Evolutionary conservation across 2,329 filamentous ascomycete genomes (phyloP).

Genomic region (Bipolaris victoriae): DNA sequence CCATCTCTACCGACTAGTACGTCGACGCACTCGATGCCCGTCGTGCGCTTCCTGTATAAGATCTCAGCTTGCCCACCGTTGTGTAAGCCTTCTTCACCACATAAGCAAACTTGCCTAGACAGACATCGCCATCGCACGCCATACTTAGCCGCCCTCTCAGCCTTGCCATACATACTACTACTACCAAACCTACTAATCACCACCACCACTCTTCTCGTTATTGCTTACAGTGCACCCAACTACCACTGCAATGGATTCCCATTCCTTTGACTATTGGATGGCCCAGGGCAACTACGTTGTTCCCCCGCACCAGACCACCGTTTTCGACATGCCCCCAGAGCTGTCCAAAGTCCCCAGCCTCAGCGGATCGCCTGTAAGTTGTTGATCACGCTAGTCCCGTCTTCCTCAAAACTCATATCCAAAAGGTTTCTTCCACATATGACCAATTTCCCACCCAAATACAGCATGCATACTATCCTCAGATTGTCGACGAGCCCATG

Average conservation of each 20-base stretch:
- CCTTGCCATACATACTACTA: background rate
- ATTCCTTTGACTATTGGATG: slow-evolving; percentile 48
- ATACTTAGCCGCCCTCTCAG: background rate
- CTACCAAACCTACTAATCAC: background rate
- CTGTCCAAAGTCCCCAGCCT: slow-evolving; percentile 48
- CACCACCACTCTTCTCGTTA: slow-evolving; percentile 9
- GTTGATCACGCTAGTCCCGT: background rate
- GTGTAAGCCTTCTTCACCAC: slow-evolving; percentile 37
- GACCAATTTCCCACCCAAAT: slow-evolving; percentile 44
- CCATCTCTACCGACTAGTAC: slow-evolving; percentile 22
- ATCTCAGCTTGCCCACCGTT: slow-evolving; percentile 40
- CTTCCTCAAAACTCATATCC: slow-evolving; percentile 10
- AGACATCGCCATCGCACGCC: slow-evolving; percentile 5
- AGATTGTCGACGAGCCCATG: slow-evolving; percentile 42
- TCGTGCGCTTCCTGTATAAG: slow-evolving; percentile 40
- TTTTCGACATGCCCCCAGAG: slow-evolving; percentile 45
- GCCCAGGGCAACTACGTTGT: slow-evolving; percentile 42
- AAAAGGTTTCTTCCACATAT: slow-evolving; percentile 46
- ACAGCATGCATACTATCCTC: slow-evolving; percentile 43
- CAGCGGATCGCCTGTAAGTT: slow-evolving; percentile 48
- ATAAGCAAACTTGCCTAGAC: slow-evolving; percentile 31
- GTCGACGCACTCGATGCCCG: slow-evolving; percentile 27
- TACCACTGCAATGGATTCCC: slow-evolving; percentile 41
- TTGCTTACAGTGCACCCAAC: slow-evolving; percentile 1
- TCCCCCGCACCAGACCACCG: slow-evolving; percentile 38